These are phyloP conservation scores for Aspergillus steynii DNA, from an alignment of 495 filamentous ascomycete genomes.

Conservation along the genomic window DNA sequence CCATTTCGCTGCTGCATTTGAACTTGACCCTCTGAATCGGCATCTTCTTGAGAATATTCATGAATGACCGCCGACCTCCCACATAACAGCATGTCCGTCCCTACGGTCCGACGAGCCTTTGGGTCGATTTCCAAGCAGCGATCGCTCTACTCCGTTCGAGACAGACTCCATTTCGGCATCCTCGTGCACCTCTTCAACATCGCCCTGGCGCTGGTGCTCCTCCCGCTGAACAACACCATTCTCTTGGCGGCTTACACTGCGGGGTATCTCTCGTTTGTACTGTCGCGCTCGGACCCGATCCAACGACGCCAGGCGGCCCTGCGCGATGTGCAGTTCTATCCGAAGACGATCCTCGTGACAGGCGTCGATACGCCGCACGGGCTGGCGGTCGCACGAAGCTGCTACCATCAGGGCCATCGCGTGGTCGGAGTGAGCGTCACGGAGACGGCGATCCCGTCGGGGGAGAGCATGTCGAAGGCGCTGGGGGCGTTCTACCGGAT, in stretches of 20 bases:
- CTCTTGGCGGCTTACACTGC: constrained; percentile 42
- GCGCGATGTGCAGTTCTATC: constrained; percentile 43
- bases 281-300: constrained; percentile 14
- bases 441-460: constrained; percentile 42
- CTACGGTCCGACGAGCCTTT: constrained; percentile 17
- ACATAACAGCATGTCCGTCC: constrained; percentile 16
- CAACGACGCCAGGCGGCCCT: constrained; percentile 29
- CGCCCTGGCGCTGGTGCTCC: constrained; percentile 40
- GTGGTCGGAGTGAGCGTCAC: constrained; percentile 74
- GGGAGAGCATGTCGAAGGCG: constrained; percentile 44
- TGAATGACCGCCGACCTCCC: not conserved
- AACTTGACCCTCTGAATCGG: too few relatives aligned
- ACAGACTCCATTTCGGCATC: constrained; percentile 12
- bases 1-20: too few relatives aligned
- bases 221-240: constrained; percentile 55
- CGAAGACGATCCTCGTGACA: constrained; percentile 68
- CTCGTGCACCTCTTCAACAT: constrained; percentile 35
- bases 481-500: constrained; percentile 57
- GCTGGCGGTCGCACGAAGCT: constrained; percentile 64
- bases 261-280: constrained; percentile 16
- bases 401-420: constrained; percentile 63
- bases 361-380: constrained; percentile 71
- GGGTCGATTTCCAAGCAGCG: constrained; percentile 10
- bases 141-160: constrained; percentile 7
- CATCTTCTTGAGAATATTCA: too few relatives aligned